Evolutionary conservation across 805 yeast genomes (phyloP).

Genomic region (Phaffomyces antillensis): DNA sequence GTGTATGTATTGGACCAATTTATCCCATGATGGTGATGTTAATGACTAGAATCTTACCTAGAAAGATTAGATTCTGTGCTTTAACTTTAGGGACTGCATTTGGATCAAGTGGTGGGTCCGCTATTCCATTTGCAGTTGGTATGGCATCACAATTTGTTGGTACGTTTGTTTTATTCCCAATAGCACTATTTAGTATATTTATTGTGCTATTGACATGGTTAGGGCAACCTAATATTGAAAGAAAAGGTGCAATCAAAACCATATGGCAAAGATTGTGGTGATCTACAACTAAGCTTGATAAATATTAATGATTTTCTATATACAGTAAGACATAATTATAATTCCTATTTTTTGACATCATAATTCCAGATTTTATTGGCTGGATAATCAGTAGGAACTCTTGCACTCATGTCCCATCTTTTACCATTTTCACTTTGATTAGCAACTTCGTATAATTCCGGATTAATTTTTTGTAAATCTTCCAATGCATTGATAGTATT

Average conservation of each 20-base stretch:
- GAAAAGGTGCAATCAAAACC: constrained; percentile 17
- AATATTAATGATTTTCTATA: neutral
- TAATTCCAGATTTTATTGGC: constrained; percentile 75
- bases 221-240: constrained; percentile 37
- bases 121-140: constrained; percentile 48
- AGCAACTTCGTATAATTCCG: constrained; percentile 56
- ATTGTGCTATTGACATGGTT: constrained; percentile 36
- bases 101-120: constrained; percentile 53
- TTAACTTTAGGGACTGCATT: constrained; percentile 47
- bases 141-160: constrained; percentile 39
- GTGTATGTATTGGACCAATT: constrained; percentile 51
- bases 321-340: neutral
- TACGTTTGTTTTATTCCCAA: constrained; percentile 44
- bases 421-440: constrained; percentile 44
- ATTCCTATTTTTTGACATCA: constrained; percentile 26
- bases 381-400: constrained; percentile 88
- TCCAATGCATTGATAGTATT: constrained; percentile 67
- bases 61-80: constrained; percentile 44
- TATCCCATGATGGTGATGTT: constrained; percentile 45
- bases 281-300: neutral
- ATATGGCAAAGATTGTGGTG: constrained; percentile 21
- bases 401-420: constrained; percentile 74
- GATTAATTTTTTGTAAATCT: constrained; percentile 46
- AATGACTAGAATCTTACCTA: constrained; percentile 38
- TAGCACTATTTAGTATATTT: constrained; percentile 32